phyloP scores from a whole-genome alignment of 108 stramenopile genomes.

The Thalassiosira profunda region DNA sequence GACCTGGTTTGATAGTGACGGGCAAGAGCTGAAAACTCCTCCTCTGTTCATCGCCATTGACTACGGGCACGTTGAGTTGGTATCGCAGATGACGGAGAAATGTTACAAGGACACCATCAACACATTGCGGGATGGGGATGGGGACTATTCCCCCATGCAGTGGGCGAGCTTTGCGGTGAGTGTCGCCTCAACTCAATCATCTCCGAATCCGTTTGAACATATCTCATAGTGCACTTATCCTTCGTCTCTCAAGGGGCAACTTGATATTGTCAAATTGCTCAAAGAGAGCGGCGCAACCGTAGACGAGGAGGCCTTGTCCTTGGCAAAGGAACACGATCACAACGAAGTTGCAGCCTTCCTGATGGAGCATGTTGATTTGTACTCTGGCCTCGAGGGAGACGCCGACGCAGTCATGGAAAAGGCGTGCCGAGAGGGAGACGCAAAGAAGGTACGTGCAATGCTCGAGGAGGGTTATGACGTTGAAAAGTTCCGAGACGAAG shows the following conservation, averaged over 20 bases:
- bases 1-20: conserved; percentile 39
- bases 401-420: conserved; percentile 62
- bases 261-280: conserved; percentile 18
- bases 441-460: conserved; percentile 35
- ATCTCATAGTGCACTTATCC: too few relatives aligned
- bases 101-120: conserved; percentile 8
- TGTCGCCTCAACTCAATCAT: too few relatives aligned
- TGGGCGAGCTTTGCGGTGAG: conserved; percentile 43
- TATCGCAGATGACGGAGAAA: conserved; percentile 25
- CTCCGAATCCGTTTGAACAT: too few relatives aligned
- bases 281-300: conserved; percentile 14
- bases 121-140: conserved; percentile 18
- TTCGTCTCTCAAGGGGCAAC: background rate
- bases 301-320: conserved; percentile 46
- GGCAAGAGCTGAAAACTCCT: conserved; percentile 35
- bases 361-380: conserved; percentile 43
- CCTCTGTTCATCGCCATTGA: conserved; percentile 58
- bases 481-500: conserved; percentile 51
- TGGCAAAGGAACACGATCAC: conserved; percentile 54
- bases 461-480: conserved; percentile 50
- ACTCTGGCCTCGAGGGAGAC: conserved; percentile 43
- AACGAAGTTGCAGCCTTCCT: conserved; percentile 31
- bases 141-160: conserved; percentile 30
- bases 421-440: conserved; percentile 62
- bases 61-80: conserved; percentile 46